phyloP scores from a whole-genome alignment of 73 alveolate species.

The Halteria grandinella region DNA sequence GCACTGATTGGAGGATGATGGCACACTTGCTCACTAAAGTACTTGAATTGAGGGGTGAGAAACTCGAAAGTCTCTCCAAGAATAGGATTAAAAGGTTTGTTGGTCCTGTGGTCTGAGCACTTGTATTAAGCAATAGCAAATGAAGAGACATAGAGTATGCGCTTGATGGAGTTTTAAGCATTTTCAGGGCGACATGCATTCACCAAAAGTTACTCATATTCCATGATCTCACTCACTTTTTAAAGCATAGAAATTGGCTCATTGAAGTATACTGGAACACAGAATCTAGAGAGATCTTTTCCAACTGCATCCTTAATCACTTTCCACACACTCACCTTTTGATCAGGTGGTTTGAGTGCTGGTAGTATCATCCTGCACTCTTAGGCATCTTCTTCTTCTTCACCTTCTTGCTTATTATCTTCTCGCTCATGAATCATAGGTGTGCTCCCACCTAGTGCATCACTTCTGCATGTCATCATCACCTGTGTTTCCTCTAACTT shows the following conservation, averaged over 20 bases:
- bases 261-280: constrained; percentile 85
- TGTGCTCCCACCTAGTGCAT: background rate
- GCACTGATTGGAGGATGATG: constrained; percentile 94
- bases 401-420: background rate
- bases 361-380: constrained; percentile 65
- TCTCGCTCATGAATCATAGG: background rate
- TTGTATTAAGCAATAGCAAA: constrained; percentile 66
- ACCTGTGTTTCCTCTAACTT: background rate
- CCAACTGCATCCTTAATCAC: constrained; percentile 88
- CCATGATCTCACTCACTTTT: constrained; percentile 66
- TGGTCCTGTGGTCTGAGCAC: constrained; percentile 51
- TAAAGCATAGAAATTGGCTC: constrained; percentile 74
- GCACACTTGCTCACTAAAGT: constrained; percentile 70
- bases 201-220: constrained; percentile 26
- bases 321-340: constrained; percentile 74
- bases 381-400: background rate
- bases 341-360: constrained; percentile 51
- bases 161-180: constrained; percentile 42
- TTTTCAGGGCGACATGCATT: constrained; percentile 58
- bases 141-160: constrained; percentile 57
- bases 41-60: constrained; percentile 42
- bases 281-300: constrained; percentile 79
- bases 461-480: background rate
- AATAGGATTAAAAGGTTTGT: constrained; percentile 77
- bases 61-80: constrained; percentile 81